Evolutionary conservation across 2,329 filamentous ascomycete species (phyloP), one percentile per base, ranked within the genome.

Genomic region (Xylaria sp.): DNA sequence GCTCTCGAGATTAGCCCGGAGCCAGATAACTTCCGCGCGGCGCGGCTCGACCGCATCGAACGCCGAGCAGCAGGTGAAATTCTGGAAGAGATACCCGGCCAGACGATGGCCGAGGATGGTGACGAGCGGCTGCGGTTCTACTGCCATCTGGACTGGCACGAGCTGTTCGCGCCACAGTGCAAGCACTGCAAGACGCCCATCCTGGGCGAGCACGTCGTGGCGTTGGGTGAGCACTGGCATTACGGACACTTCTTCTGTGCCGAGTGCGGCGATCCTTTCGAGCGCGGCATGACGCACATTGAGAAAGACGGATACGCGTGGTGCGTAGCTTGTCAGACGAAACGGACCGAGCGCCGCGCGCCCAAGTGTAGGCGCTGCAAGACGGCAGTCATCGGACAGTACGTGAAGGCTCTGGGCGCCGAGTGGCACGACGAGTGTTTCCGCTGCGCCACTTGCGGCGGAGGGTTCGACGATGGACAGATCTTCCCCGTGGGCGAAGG

Each of bases 221-320:
- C 96, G 1, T 93, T 97, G 65, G 96, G 96, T 0, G 89, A 91
- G n/a, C 94, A 97, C 81, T 99, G 93, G 93, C 96, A 99, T 79
- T 92, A 93, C 61, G 96, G 96, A 0, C 96, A 99, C 81, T 99
- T 99, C 83, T 99, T 99, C 86, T 99, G 96, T 78, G 96, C 96
- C 48, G 94, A 99, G 84, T 99, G 96, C 78, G 96, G 96, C 73
- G 95, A 99, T 82, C 95, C 96, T 0, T 99, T 99, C 78, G 93
- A 86, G 72, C 84, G 85, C 56, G 87, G 87, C 67, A 87, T 86
- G 81, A 90, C 88, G 53, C 89, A 91, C 75, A 90, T 99, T 63
- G 96, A 99, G 79, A 97, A 97, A 81, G 95, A 98, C 73, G 95
- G 95, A 10, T 98, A 97, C 80, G 96, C 96, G 5, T 99, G 96